phyloP scores from a whole-genome alignment of 352 stramenopile species.

The Globisporangium iwayamae region DNA sequence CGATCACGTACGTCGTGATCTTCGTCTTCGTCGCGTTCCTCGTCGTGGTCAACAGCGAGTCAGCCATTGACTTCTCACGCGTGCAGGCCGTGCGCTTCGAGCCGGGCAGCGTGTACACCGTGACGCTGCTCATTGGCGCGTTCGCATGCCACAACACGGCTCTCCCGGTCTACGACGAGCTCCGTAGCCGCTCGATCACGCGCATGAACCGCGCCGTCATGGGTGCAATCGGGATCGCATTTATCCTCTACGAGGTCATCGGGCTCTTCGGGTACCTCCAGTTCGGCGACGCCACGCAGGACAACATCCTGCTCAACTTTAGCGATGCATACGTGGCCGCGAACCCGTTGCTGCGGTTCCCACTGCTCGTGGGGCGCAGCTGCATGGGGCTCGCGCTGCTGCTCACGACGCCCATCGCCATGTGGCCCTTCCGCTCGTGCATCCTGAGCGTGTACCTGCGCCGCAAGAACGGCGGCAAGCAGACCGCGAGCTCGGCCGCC shows the following conservation, averaged over 20 bases:
- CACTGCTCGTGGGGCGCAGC: constrained; percentile 50
- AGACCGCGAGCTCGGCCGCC: constrained; percentile 60
- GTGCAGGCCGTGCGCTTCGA: constrained; percentile 53
- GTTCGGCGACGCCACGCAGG: constrained; percentile 53
- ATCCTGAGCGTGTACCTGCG: constrained; percentile 66
- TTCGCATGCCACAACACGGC: constrained; percentile 81
- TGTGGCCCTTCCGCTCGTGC: constrained; percentile 79
- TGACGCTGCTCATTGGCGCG: constrained; percentile 67
- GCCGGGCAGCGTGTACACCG: constrained; percentile 62
- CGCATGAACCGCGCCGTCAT: constrained; percentile 67
- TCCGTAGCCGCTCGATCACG: constrained; percentile 42
- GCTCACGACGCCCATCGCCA: constrained; percentile 63
- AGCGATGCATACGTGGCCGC: constrained; percentile 49
- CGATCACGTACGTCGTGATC: constrained; percentile 63
- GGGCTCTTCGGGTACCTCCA: constrained; percentile 68
- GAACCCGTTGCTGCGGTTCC: constrained; percentile 37
- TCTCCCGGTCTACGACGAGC: constrained; percentile 73
- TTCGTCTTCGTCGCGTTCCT: constrained; percentile 58
- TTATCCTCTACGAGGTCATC: constrained; percentile 69
- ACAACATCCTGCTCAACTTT: constrained; percentile 82
- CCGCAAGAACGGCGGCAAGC: constrained; percentile 52
- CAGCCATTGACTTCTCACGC: constrained; percentile 21
- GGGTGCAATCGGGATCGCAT: constrained; percentile 57
- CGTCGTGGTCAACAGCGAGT: constrained; percentile 22
- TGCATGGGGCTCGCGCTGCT: constrained; percentile 67